Conservation (phyloP, 179 eudicot species). For the Silene noctiflora region DNA sequence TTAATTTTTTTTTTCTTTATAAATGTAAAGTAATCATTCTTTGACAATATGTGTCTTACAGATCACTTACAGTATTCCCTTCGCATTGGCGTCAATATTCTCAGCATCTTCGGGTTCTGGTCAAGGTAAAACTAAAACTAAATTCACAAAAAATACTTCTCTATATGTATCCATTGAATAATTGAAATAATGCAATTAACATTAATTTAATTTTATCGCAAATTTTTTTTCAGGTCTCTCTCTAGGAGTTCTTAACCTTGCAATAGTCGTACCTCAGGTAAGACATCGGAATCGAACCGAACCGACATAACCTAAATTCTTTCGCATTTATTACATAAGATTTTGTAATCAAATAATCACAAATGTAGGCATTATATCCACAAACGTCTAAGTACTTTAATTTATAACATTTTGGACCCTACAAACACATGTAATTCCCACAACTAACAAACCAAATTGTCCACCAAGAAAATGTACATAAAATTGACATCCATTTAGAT, state of each 20-base stretch:
- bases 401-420: constrained; percentile 1
- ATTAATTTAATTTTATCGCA: background rate
- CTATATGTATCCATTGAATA: background rate
- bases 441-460: constrained; percentile 15
- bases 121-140: constrained; percentile 31
- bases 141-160: background rate
- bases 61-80: constrained; percentile 44
- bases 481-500: constrained; percentile 16
- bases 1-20: too few species aligned
- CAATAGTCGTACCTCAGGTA: constrained; percentile 50
- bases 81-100: constrained; percentile 44
- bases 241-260: constrained; percentile 46
- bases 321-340: too few species aligned
- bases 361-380: constrained; percentile 1
- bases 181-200: background rate
- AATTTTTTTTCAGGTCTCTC: constrained; percentile 30
- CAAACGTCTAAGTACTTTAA: background rate
- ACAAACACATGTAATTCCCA: constrained; percentile 13
- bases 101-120: constrained; percentile 37
- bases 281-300: background rate
- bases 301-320: background rate
- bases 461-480: constrained; percentile 2
- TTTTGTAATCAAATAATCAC: background rate
- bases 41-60: background rate
- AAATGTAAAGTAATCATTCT: background rate